Percentiles rank a stretch among this genome's conserved stretches.
These are phyloP conservation scores for Yamadazyma epiphylla DNA, from an alignment of 1,139 yeast genomes.

Conservation along the genomic window DNA sequence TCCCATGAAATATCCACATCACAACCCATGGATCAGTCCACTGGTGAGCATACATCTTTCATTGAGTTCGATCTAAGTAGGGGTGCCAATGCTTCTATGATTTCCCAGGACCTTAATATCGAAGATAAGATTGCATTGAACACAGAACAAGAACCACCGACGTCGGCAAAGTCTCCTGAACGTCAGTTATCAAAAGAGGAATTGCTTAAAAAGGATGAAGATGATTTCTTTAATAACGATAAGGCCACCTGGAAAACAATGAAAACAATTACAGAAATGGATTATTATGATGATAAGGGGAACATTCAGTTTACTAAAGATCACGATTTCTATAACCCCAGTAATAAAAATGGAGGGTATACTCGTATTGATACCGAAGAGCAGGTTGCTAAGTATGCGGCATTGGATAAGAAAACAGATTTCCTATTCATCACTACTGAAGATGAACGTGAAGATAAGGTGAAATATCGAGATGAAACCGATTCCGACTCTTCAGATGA, in stretches of 20 bases:
- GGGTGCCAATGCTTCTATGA: slow-evolving; percentile 1
- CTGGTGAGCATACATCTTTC: slow-evolving; percentile 14
- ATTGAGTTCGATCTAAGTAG: slow-evolving; percentile 33
- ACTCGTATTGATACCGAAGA: slow-evolving; percentile 86
- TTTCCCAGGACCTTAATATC: neutral
- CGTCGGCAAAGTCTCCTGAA: slow-evolving; percentile 1
- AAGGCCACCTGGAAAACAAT: slow-evolving; percentile 49
- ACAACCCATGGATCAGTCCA: slow-evolving; percentile 3
- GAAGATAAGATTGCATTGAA: slow-evolving; percentile 2
- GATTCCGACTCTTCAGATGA: slow-evolving; percentile 19
- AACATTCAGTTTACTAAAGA: slow-evolving; percentile 36
- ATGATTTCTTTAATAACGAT: slow-evolving; percentile 33
- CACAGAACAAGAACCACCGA: slow-evolving; percentile 3
- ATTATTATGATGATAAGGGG: slow-evolving; percentile 51
- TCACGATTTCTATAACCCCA: slow-evolving; percentile 20
- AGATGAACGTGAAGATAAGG: slow-evolving; percentile 11
- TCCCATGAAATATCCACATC: slow-evolving; percentile 4
- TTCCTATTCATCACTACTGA: slow-evolving; percentile 51
- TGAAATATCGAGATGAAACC: slow-evolving; percentile 17
- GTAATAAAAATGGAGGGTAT: slow-evolving; percentile 51
- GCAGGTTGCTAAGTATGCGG: slow-evolving; percentile 75
- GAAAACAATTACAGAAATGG: slow-evolving; percentile 47
- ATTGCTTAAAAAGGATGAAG: slow-evolving; percentile 16
- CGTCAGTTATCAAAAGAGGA: slow-evolving; percentile 8
- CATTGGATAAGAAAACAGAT: slow-evolving; percentile 78